Evolutionary conservation across 2,329 filamentous ascomycete genomes (phyloP).

Genomic region (Sporothrix pseudoabietina): DNA sequence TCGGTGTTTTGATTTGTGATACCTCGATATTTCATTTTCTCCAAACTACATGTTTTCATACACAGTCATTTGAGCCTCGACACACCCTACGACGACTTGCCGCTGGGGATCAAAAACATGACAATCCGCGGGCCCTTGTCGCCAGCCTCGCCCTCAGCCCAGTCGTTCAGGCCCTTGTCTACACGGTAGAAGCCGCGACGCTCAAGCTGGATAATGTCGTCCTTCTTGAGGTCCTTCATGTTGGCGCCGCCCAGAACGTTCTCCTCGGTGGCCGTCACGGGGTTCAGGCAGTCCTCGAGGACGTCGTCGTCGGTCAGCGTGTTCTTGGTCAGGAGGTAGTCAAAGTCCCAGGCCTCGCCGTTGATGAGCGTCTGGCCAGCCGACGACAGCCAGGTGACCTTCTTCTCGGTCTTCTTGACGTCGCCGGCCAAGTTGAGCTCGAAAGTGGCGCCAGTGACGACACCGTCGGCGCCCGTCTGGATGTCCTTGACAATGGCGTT

Average conservation of each 20-base stretch:
- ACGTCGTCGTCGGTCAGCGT: conserved; percentile 86
- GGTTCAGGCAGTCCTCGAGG: conserved; percentile 80
- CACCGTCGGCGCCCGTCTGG: conserved; percentile 49
- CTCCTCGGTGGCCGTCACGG: conserved; percentile 71
- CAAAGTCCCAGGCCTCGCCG: conserved; percentile 89
- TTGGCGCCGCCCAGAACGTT: conserved; percentile 80
- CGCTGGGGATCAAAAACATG: conserved; percentile 61
- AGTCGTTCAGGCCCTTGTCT: conserved; percentile 63
- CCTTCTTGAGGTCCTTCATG: conserved; percentile 74
- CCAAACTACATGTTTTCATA: background rate
- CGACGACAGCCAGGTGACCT: conserved; percentile 87
- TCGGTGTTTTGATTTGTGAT: background rate
- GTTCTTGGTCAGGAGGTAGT: conserved; percentile 94
- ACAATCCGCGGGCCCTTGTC: conserved; percentile 54
- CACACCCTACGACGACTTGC: conserved; percentile 45
- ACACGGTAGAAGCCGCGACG: conserved; percentile 89
- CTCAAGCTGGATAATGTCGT: conserved; percentile 94
- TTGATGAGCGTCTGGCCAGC: conserved; percentile 75
- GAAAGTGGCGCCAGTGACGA: conserved; percentile 70
- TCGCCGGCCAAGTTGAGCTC: conserved; percentile 92
- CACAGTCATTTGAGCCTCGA: no score
- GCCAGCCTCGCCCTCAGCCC: conserved; percentile 54
- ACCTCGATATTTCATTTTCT: background rate
- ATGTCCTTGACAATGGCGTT: conserved; percentile 78
- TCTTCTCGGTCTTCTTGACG: conserved; percentile 94